These are phyloP conservation scores for Ceratocystis harringtonii DNA, from an alignment of 2,329 filamentous ascomycete species.

Conservation along the genomic window DNA sequence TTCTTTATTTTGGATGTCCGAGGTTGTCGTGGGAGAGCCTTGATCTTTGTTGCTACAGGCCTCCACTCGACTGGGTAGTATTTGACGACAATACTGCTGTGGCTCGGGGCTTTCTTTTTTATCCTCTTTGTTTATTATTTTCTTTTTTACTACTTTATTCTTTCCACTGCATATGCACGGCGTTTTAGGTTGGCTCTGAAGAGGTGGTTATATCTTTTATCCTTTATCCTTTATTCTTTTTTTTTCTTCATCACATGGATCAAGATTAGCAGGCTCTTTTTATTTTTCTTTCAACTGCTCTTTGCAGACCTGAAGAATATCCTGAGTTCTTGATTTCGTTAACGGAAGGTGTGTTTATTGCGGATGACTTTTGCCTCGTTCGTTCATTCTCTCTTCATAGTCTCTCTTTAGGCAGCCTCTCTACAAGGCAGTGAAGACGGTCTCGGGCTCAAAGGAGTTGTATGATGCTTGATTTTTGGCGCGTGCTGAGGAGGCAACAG, in stretches of 20 bases:
- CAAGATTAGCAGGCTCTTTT: background rate
- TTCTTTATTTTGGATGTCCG: constrained; percentile 5
- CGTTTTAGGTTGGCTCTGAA: constrained; percentile 7
- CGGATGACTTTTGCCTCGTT: too few species aligned
- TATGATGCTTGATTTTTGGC: too few species aligned
- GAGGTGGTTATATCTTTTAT: background rate
- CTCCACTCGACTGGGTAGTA: background rate
- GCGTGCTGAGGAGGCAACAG: too few species aligned
- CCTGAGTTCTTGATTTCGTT: background rate
- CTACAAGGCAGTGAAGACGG: too few species aligned
- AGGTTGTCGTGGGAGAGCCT: background rate
- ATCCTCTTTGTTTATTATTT: constrained; percentile 1
- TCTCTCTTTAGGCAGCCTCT: too few species aligned
- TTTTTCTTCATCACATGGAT: background rate
- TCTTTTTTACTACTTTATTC: constrained; percentile 18
- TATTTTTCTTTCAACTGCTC: background rate
- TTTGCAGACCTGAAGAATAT: background rate
- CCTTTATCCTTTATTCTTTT: background rate
- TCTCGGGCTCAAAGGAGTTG: too few species aligned
- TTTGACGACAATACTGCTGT: too few species aligned
- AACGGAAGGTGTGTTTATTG: background rate
- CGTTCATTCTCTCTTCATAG: too few species aligned
- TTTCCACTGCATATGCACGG: constrained; percentile 14
- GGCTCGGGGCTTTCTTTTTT: background rate
- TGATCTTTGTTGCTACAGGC: constrained; percentile 3